Evolutionary conservation across 345 rosid genomes (phyloP).

Genomic region (Sisymbrium altissimum): DNA sequence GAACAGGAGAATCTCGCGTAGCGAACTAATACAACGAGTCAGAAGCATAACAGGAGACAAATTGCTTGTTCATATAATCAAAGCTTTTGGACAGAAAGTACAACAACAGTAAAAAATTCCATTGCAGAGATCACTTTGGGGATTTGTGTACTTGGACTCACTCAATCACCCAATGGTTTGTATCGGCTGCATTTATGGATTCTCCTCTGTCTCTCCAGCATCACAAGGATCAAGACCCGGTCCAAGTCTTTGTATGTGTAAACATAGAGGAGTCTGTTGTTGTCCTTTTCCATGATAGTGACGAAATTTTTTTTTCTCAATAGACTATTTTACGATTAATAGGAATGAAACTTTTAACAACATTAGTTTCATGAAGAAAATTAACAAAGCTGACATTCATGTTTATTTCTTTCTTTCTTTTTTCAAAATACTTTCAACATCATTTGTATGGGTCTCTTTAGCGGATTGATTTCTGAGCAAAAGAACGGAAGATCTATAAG

Average conservation of each 20-base stretch:
- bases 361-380: background rate
- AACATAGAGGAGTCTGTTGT: background rate
- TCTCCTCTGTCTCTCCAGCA: background rate
- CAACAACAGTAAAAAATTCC: constrained; percentile 9
- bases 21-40: constrained; percentile 51
- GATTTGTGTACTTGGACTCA: background rate
- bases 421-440: background rate
- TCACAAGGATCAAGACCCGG: background rate
- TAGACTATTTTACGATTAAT: background rate
- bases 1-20: constrained; percentile 66
- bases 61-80: constrained; percentile 61
- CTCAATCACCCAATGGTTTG: background rate
- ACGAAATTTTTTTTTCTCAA: background rate
- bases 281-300: background rate
- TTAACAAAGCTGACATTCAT: background rate
- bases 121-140: constrained; percentile 11
- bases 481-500: background rate
- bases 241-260: background rate
- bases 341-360: background rate
- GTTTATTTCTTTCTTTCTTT: background rate
- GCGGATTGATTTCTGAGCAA: background rate
- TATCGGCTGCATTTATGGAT: background rate
- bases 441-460: background rate
- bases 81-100: constrained; percentile 54
- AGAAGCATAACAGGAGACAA: constrained; percentile 70